phyloP scores from a whole-genome alignment of 805 yeast genomes.

The Candida nemodendra region DNA sequence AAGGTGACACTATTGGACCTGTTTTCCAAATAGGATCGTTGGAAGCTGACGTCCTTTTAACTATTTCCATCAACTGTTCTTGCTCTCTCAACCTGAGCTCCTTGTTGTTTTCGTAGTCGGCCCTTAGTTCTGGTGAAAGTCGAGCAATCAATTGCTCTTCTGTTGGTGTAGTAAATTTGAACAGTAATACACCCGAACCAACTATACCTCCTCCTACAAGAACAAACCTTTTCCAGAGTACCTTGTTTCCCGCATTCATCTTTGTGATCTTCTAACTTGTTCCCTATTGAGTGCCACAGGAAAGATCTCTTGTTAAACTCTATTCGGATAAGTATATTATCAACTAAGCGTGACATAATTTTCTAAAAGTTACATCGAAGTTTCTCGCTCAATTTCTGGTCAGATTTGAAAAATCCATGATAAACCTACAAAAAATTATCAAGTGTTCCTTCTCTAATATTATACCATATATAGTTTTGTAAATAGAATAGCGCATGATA shows the following conservation, averaged over 20 bases:
- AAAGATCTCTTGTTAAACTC: too few relatives aligned
- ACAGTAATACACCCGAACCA: conserved; percentile 69
- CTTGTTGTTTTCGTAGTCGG: conserved; percentile 66
- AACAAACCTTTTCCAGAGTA: conserved; percentile 30
- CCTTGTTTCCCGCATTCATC: conserved; percentile 8
- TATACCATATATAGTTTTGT: too few relatives aligned
- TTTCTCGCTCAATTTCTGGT: too few relatives aligned
- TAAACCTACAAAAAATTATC: too few relatives aligned
- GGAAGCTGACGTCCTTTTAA: conserved; percentile 58
- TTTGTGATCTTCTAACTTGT: too few relatives aligned
- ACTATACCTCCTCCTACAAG: conserved; percentile 62
- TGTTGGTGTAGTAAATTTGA: conserved; percentile 76
- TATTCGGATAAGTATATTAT: too few relatives aligned
- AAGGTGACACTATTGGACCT: conserved; percentile 66
- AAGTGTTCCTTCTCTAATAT: too few relatives aligned
- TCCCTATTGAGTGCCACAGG: too few relatives aligned
- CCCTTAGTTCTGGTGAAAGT: conserved; percentile 80
- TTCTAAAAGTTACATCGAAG: too few relatives aligned
- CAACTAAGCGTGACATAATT: too few relatives aligned
- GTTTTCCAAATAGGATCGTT: conserved; percentile 84
- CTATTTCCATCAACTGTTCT: conserved; percentile 65
- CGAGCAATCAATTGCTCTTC: conserved; percentile 74
- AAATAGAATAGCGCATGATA: too few relatives aligned
- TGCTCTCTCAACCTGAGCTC: conserved; percentile 67
- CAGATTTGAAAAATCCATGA: too few relatives aligned